Conservation (phyloP, 139 green algal genomes). For the Chlamydomonas sp. region DNA sequence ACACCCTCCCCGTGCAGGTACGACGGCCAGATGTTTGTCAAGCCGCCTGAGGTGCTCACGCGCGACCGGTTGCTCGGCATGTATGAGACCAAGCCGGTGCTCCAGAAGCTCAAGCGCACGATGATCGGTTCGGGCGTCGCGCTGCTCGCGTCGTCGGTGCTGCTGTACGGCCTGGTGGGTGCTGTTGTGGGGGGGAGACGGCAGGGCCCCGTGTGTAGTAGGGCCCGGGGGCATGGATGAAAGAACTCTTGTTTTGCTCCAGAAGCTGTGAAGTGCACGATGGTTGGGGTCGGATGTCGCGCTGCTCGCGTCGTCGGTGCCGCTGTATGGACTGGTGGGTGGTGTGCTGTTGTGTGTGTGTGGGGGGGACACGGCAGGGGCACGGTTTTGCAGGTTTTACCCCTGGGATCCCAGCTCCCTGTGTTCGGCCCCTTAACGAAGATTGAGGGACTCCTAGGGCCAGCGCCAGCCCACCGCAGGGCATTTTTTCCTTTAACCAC, state of each 20-base stretch:
- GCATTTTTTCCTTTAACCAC: too few species aligned
- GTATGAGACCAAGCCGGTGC: slow-evolving; percentile 41
- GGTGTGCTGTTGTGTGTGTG: too few species aligned
- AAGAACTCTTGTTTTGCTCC: too few species aligned
- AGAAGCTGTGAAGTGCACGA: slow-evolving; percentile 28
- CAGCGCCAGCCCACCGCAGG: too few species aligned
- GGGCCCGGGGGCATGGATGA: too few species aligned
- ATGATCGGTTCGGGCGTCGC: slow-evolving; percentile 40
- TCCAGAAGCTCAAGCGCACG: slow-evolving; percentile 27
- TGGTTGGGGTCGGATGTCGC: slow-evolving; percentile 41
- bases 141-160: slow-evolving; percentile 36
- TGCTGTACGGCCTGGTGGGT: slow-evolving; percentile 13
- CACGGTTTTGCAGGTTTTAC: too few species aligned
- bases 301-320: slow-evolving; percentile 36
- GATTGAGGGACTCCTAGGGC: too few species aligned
- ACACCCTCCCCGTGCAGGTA: slow-evolving; percentile 38
- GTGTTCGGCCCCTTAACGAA: too few species aligned
- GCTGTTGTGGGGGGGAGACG: too few species aligned
- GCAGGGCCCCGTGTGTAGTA: too few species aligned
- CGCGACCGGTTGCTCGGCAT: slow-evolving; percentile 59
- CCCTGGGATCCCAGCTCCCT: too few species aligned
- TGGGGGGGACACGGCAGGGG: too few species aligned
- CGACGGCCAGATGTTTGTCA: slow-evolving; percentile 60
- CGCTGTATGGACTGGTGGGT: slow-evolving; percentile 12
- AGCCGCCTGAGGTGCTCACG: slow-evolving; percentile 73